phyloP scores from a whole-genome alignment of 495 filamentous ascomycete genomes.

The Antarctomyces pellizariae region DNA sequence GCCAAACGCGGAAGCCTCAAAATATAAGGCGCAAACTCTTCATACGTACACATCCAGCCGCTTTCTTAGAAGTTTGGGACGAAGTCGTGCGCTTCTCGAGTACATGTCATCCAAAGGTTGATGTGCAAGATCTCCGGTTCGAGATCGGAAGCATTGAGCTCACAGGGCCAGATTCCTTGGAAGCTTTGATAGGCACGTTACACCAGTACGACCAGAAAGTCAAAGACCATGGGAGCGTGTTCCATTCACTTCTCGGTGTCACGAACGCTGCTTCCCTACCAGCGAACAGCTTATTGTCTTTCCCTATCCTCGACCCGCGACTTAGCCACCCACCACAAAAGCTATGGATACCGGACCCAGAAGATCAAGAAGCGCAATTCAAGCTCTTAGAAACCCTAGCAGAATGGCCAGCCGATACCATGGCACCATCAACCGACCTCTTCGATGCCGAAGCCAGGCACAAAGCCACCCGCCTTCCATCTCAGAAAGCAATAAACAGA shows the following conservation, averaged over 20 bases:
- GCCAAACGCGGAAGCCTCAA: slow-evolving; percentile 3
- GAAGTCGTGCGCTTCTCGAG: slow-evolving; percentile 47
- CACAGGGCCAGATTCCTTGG: slow-evolving; percentile 61
- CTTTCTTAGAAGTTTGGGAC: slow-evolving; percentile 66
- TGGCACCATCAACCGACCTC: slow-evolving; percentile 26
- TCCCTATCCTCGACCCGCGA: slow-evolving; percentile 57
- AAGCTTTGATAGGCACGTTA: slow-evolving; percentile 52
- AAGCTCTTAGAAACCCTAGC: slow-evolving; percentile 28
- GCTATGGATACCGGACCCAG: slow-evolving; percentile 16
- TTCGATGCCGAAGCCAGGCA: slow-evolving; percentile 45
- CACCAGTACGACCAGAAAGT: slow-evolving; percentile 22
- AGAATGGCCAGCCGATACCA: slow-evolving; percentile 44
- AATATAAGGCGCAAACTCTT: slow-evolving; percentile 39
- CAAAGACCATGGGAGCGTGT: slow-evolving; percentile 25
- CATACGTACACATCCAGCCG: slow-evolving; percentile 68
- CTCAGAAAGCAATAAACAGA: slow-evolving; percentile 71
- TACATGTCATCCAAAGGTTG: slow-evolving; percentile 43
- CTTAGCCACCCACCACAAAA: slow-evolving; percentile 43
- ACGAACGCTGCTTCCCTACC: slow-evolving; percentile 63
- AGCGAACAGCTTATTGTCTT: slow-evolving; percentile 42
- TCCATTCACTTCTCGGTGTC: slow-evolving; percentile 39
- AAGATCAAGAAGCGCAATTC: slow-evolving; percentile 26
- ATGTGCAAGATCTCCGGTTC: slow-evolving; percentile 75
- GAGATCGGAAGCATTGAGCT: slow-evolving; percentile 89
- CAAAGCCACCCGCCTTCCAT: slow-evolving; percentile 37